phyloP scores from a whole-genome alignment of 768 basidiomycete species.

The Phaffia australis region DNA sequence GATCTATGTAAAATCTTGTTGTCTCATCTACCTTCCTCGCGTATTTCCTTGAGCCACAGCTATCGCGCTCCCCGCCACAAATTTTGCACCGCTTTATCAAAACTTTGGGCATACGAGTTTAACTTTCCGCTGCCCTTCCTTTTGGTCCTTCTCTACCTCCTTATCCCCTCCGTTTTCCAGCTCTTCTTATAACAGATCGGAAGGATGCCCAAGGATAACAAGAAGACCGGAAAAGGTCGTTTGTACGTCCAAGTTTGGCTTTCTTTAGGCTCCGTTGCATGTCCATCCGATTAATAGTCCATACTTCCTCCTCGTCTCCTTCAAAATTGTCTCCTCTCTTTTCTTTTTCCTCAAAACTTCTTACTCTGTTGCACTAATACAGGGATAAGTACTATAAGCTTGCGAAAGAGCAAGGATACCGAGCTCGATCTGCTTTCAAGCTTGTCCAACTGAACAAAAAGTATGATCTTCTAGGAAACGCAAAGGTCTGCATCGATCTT shows the following conservation, averaged over 20 bases:
- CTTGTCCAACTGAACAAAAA: slow-evolving; percentile 98
- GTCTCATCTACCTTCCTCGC: too few relatives aligned
- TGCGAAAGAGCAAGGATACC: slow-evolving; percentile 90
- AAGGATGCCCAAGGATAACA: slow-evolving; percentile 65
- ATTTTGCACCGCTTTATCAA: background rate
- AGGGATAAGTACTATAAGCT: slow-evolving; percentile 75
- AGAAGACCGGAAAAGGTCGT: slow-evolving; percentile 56
- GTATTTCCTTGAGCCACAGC: too few relatives aligned
- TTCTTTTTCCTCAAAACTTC: slow-evolving; percentile 5
- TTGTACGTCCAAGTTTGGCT: slow-evolving; percentile 14
- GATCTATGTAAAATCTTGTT: too few relatives aligned
- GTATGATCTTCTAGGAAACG: slow-evolving; percentile 71
- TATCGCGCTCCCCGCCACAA: background rate
- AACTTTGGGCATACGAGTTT: background rate
- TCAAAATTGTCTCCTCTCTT: background rate
- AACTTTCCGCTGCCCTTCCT: background rate
- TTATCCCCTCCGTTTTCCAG: background rate
- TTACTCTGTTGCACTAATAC: slow-evolving; percentile 23
- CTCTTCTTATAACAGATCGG: background rate
- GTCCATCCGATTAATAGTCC: slow-evolving; percentile 25
- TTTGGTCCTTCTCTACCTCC: background rate
- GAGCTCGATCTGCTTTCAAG: slow-evolving; percentile 94
- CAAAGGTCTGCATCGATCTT: slow-evolving; percentile 87
- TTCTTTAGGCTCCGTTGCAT: background rate
- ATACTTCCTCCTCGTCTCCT: background rate